Base-by-base conservation (phyloP, 116 monocot species). In the Trichopus zeylanicus region DNA sequence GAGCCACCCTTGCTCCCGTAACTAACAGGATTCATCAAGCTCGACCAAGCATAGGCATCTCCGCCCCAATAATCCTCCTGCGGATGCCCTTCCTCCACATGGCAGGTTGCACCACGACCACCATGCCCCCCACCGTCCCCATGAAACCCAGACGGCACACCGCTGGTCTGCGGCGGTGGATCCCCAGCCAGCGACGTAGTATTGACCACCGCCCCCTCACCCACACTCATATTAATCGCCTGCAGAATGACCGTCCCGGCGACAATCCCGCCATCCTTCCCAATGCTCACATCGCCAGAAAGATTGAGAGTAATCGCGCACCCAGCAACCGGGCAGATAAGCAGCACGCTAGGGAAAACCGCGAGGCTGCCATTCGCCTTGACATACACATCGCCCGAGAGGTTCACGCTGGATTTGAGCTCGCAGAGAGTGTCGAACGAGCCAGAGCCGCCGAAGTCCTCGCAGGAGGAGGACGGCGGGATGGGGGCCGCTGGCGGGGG, bases 11-110 rank as follows among this genome's bases (percentile, higher is more conserved):
- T 79, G 64, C 98, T 98, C 11, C 98, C 98, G 42, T 80, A 91
- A 56, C 85, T 88, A 31, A 70, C 64, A 2, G 98, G 98, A 56
- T 29, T 25, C 67, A 65, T 67, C 59, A 98, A 65, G 3, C 70
- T 53, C 0, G 83, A 73, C 98, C 98, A 98, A 5, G 79, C 57
- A 35, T 98, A 98, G 0, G 98, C 79, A 68, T 98, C 98, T 29
- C 98, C 98, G 11, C 98, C 98, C 98, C 98, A 98, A 3, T 74
- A 76, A 69, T 98, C 92, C 68, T 98, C 98, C 63, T 71, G 78
- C 6, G 68, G 56, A 73, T 88, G 78, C 37, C 79, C 90, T 28
- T 84, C 75, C 71, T 42, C 71, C 60, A 78, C 73, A 10, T 71
- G 70, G 65, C 98, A 98, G 56, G 88, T 91, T 7, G 98, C 98